Evolutionary conservation across 2,329 filamentous ascomycete genomes (phyloP).

Genomic region (Stachybotrys elegans): DNA sequence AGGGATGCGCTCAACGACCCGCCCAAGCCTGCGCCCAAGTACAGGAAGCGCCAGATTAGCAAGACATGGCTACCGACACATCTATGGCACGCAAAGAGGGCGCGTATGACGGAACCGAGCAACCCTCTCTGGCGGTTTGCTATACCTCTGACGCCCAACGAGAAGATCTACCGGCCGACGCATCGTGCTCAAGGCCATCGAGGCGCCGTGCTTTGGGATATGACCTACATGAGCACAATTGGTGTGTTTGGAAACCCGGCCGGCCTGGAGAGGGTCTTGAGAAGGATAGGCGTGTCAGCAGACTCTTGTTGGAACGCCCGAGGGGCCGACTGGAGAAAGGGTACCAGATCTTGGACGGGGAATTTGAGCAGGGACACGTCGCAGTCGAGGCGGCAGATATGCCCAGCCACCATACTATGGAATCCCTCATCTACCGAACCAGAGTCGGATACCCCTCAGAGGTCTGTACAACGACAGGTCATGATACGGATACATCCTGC

Average conservation of each 20-base stretch:
- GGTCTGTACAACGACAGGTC: slow-evolving; percentile 35
- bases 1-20: slow-evolving; percentile 63
- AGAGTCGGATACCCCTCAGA: slow-evolving; percentile 15
- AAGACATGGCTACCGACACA: slow-evolving; percentile 97
- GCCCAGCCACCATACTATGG: slow-evolving; percentile 73
- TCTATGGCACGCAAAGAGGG: slow-evolving; percentile 87
- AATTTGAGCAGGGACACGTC: slow-evolving; percentile 49
- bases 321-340: slow-evolving; percentile 65
- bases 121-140: slow-evolving; percentile 87
- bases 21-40: slow-evolving; percentile 55
- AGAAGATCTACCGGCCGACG: slow-evolving; percentile 84
- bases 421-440: slow-evolving; percentile 39
- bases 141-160: slow-evolving; percentile 76
- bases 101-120: slow-evolving; percentile 76
- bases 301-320: slow-evolving; percentile 57
- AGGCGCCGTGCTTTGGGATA: slow-evolving; percentile 85
- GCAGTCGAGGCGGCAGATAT: slow-evolving; percentile 52
- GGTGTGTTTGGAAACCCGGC: slow-evolving; percentile 62
- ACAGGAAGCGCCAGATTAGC: slow-evolving; percentile 75
- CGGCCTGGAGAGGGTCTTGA: slow-evolving; percentile 63
- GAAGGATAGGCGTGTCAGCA: slow-evolving; percentile 56
- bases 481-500: slow-evolving; percentile 80
- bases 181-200: slow-evolving; percentile 72
- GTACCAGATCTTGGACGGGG: slow-evolving; percentile 44
- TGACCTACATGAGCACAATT: slow-evolving; percentile 89